phyloP scores from a whole-genome alignment of 306 rosid species.

The Arachis stenosperma region DNA sequence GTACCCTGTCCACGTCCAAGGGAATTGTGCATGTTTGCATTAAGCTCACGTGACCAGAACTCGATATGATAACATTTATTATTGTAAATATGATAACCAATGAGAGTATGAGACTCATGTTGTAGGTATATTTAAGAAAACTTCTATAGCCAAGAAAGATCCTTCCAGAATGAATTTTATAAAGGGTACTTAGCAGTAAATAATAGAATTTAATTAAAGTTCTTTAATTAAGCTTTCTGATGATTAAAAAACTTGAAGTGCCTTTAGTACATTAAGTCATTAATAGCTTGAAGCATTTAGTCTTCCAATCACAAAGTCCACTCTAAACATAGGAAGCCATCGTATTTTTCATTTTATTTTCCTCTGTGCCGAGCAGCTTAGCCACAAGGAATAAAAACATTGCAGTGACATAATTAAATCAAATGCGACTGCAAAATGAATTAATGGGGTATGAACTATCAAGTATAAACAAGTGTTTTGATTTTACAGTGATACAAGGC shows the following conservation, averaged over 20 bases:
- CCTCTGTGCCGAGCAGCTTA: neutral
- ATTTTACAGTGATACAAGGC: constrained; percentile 29
- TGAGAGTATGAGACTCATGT: neutral
- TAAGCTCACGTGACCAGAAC: constrained; percentile 48
- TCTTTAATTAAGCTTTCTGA: too few relatives aligned
- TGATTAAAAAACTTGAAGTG: too few relatives aligned
- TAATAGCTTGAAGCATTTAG: too few relatives aligned
- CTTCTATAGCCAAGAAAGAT: too few relatives aligned
- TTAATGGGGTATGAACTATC: constrained; percentile 31
- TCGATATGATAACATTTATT: constrained; percentile 6
- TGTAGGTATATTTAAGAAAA: too few relatives aligned
- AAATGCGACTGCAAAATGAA: constrained; percentile 25
- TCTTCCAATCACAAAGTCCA: too few relatives aligned
- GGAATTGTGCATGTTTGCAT: constrained; percentile 52
- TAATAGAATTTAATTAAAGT: neutral
- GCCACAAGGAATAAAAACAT: constrained; percentile 12
- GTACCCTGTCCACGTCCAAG: constrained; percentile 52
- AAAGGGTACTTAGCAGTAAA: too few relatives aligned
- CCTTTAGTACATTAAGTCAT: too few relatives aligned
- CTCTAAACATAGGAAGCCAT: neutral
- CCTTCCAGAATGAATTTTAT: too few relatives aligned
- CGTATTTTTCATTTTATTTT: neutral
- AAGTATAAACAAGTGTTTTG: constrained; percentile 36
- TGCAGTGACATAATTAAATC: neutral
- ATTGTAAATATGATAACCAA: neutral